phyloP scores from a whole-genome alignment of 2,329 filamentous ascomycete species.

The Clathrospora elynae region DNA sequence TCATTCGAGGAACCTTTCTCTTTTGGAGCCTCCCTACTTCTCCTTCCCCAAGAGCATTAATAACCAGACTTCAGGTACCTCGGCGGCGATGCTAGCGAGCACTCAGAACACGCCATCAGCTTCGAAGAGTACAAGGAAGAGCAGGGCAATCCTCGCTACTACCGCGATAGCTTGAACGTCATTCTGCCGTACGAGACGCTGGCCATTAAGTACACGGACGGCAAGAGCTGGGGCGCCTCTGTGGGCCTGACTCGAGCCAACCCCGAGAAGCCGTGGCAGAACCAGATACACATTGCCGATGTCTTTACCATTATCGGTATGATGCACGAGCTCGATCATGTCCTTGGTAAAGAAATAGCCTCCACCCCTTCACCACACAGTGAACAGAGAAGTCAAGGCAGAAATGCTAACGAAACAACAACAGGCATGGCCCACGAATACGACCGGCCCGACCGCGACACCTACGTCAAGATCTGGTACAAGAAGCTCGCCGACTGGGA shows the following conservation, averaged over 20 bases:
- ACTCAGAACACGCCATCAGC: constrained; percentile 3
- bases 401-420: not conserved
- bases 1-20: no score
- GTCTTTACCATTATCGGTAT: not conserved
- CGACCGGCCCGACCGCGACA: constrained; percentile 9
- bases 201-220: constrained; percentile 4
- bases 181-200: constrained; percentile 2
- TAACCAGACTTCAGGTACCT: not conserved
- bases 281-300: constrained; percentile 1
- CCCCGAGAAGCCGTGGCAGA: not conserved
- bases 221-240: not conserved
- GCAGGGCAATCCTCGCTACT: not conserved
- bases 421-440: constrained; percentile 13
- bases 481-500: not conserved
- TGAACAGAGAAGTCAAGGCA: not conserved
- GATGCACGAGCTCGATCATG: constrained; percentile 3
- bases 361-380: no score
- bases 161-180: constrained; percentile 3
- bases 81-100: not conserved
- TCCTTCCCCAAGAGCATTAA: no score
- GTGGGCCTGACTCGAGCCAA: constrained; percentile 2
- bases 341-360: not conserved
- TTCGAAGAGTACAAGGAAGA: not conserved
- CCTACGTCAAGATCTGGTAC: constrained; percentile 6
- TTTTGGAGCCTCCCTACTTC: no score